phyloP scores from a whole-genome alignment of 352 stramenopile species.

The Phytophthora cactorum region DNA sequence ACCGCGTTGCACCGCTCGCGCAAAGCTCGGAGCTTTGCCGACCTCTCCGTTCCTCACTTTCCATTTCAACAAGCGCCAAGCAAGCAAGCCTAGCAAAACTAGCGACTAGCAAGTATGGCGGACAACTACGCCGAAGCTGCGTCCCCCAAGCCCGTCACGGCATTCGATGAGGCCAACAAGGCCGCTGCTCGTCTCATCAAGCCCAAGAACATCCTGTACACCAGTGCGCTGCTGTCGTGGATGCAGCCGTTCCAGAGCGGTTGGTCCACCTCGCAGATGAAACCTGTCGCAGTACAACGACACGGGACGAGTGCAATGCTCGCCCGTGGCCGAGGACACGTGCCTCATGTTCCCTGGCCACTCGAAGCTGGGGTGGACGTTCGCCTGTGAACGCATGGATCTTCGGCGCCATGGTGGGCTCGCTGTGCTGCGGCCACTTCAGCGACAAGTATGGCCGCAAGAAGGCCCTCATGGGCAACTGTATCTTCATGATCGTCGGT shows the following conservation, averaged over 20 bases:
- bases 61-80: slow-evolving; percentile 32
- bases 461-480: no score
- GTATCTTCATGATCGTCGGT: no score
- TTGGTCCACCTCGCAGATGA: slow-evolving; percentile 39
- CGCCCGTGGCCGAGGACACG: no score
- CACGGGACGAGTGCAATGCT: no score
- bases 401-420: no score
- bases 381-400: no score
- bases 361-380: no score
- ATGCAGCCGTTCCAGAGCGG: slow-evolving; percentile 37
- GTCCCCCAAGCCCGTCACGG: slow-evolving; percentile 20
- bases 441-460: no score
- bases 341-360: no score
- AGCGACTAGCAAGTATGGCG: slow-evolving; percentile 22
- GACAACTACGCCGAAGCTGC: slow-evolving; percentile 20
- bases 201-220: slow-evolving; percentile 32
- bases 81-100: not conserved
- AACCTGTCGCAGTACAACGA: no score
- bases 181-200: slow-evolving; percentile 33
- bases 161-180: slow-evolving; percentile 38
- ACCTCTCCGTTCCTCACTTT: slow-evolving; percentile 10
- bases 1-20: no score
- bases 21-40: not conserved
- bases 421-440: no score
- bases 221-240: slow-evolving; percentile 28